Percentiles rank a stretch among this genome's conserved stretches.
Evolutionary conservation across 495 filamentous ascomycete genomes (phyloP).

Genomic region (Aspergillus cristatus): DNA sequence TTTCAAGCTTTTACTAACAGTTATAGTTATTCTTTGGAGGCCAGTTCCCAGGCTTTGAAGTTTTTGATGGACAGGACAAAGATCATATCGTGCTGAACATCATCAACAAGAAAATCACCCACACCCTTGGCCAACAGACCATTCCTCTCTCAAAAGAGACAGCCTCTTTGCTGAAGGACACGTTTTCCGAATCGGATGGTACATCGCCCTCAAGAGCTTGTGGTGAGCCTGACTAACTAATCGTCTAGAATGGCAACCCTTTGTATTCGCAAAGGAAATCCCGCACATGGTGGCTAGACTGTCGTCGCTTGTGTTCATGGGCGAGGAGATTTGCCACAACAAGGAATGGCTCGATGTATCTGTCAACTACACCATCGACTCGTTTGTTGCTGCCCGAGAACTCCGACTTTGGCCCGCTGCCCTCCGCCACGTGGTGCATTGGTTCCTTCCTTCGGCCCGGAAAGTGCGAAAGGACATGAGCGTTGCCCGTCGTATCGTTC

Average conservation of each 20-base stretch:
- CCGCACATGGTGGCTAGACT: constrained; percentile 44
- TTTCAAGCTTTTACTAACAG: neutral
- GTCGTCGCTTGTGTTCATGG: constrained; percentile 51
- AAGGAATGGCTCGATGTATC: constrained; percentile 48
- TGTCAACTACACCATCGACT: constrained; percentile 47
- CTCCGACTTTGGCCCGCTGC: constrained; percentile 27
- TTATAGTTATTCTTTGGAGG: constrained; percentile 32
- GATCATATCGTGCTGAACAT: constrained; percentile 26
- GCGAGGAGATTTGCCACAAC: constrained; percentile 41
- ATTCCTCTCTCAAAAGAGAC: constrained; percentile 37
- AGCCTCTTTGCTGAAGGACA: constrained; percentile 24
- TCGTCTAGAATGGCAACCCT: constrained; percentile 21
- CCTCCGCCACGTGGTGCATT: constrained; percentile 27
- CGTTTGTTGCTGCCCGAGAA: constrained; percentile 27
- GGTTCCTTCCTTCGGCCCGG: constrained; percentile 22
- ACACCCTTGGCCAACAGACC: constrained; percentile 31
- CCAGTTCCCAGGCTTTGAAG: constrained; percentile 38
- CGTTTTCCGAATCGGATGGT: constrained; percentile 31
- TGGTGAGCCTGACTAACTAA: constrained; percentile 1
- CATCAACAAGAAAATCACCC: constrained; percentile 38
- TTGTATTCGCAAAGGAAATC: constrained; percentile 19
- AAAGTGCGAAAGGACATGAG: constrained; percentile 20
- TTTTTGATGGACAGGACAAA: constrained; percentile 25
- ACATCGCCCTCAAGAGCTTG: constrained; percentile 1
- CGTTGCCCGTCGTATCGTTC: constrained; percentile 20